A percentile compares a stretch with the other conserved stretches of the same genome.
These are phyloP conservation scores for Starmerella bombicola DNA, from an alignment of 805 yeast species.

Conservation along the genomic window DNA sequence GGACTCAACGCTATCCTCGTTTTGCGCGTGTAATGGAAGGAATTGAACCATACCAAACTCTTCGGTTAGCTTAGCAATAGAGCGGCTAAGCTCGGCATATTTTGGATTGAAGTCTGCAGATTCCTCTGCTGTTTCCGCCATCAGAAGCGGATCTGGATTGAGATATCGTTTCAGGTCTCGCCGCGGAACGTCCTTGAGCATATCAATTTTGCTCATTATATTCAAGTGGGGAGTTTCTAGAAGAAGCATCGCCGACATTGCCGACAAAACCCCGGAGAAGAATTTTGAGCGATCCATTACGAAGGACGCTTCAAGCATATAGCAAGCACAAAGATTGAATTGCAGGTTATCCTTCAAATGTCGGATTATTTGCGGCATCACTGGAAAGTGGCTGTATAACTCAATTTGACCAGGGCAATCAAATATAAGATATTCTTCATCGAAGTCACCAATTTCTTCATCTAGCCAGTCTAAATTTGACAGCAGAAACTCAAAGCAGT, in stretches of 20 bases:
- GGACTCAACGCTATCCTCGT: constrained; percentile 62
- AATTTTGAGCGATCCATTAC: constrained; percentile 82
- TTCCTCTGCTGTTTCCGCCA: constrained; percentile 37
- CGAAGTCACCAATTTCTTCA: constrained; percentile 90
- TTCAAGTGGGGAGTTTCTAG: constrained; percentile 92
- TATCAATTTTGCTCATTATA: constrained; percentile 73
- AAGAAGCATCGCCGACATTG: constrained; percentile 96
- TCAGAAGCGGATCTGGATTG: constrained; percentile 79
- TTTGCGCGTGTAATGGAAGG: constrained; percentile 71
- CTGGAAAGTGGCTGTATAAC: constrained; percentile 86
- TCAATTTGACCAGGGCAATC: constrained; percentile 98
- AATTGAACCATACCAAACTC: constrained; percentile 99
- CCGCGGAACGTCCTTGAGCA: constrained; percentile 64
- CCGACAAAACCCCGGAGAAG: constrained; percentile 88
- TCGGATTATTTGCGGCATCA: constrained; percentile 74
- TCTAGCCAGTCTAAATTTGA: constrained; percentile 94
- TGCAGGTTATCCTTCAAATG: constrained; percentile 70
- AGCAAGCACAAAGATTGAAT: constrained; percentile 85
- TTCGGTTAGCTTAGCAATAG: constrained; percentile 82
- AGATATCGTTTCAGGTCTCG: constrained; percentile 70
- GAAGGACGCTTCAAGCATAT: constrained; percentile 86
- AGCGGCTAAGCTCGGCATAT: constrained; percentile 57
- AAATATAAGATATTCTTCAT: constrained; percentile 84
- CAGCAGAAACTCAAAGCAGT: constrained; percentile 80
- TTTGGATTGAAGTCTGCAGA: constrained; percentile 39